Evolutionary conservation across 495 filamentous ascomycete species (phyloP).

Genomic region (Polyplosphaeria fusca): DNA sequence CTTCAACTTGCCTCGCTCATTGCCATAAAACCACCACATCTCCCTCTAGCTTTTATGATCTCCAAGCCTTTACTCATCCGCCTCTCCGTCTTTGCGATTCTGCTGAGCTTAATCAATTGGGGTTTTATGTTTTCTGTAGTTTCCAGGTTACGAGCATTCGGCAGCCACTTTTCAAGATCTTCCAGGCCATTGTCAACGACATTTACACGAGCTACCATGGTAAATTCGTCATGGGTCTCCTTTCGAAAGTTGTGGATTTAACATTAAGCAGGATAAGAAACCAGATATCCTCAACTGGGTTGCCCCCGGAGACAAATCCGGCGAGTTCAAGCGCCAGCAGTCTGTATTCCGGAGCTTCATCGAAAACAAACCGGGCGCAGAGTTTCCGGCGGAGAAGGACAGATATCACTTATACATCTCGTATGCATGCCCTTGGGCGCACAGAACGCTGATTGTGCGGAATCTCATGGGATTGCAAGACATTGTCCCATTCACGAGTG

Average conservation of each 20-base stretch:
- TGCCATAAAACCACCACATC: neutral
- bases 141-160: neutral
- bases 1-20: neutral
- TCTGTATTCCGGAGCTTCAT: slow-evolving; percentile 47
- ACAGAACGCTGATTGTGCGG: slow-evolving; percentile 63
- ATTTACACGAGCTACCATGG: slow-evolving; percentile 1
- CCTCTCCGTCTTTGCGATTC: slow-evolving; percentile 1
- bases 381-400: slow-evolving; percentile 65
- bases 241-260: neutral
- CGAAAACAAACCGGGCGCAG: slow-evolving; percentile 53
- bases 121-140: slow-evolving; percentile 1
- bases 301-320: slow-evolving; percentile 63
- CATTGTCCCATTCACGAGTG: slow-evolving; percentile 60
- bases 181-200: neutral
- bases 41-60: neutral
- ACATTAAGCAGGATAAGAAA: slow-evolving; percentile 26
- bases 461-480: slow-evolving; percentile 68
- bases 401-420: slow-evolving; percentile 72
- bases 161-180: slow-evolving; percentile 15
- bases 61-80: slow-evolving; percentile 2
- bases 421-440: slow-evolving; percentile 69
- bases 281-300: slow-evolving; percentile 78
- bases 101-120: slow-evolving; percentile 1
- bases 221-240: neutral
- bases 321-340: slow-evolving; percentile 76